Evolutionary conservation across 805 yeast genomes (phyloP).

Genomic region (Saccharomycodes ludwigii): DNA sequence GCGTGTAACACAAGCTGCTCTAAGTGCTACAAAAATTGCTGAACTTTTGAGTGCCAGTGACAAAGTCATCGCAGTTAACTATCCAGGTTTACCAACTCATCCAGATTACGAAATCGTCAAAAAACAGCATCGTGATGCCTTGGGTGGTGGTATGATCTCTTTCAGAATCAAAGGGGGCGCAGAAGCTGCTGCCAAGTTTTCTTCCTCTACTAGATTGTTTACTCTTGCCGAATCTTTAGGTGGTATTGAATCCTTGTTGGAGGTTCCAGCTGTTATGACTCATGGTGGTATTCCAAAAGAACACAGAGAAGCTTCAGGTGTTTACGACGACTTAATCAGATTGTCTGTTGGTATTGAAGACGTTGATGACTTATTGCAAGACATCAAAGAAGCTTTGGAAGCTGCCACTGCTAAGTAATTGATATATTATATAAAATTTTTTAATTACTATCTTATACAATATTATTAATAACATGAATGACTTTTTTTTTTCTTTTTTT

Average conservation of each 20-base stretch:
- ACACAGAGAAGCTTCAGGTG: constrained; percentile 70
- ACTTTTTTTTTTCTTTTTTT: too few species aligned
- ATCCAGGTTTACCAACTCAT: constrained; percentile 70
- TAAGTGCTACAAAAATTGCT: constrained; percentile 57
- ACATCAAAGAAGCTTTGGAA: constrained; percentile 56
- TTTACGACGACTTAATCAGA: constrained; percentile 70
- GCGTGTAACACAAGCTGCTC: constrained; percentile 60
- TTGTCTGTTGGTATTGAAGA: constrained; percentile 84
- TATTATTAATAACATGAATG: too few species aligned
- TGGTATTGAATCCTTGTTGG: constrained; percentile 75
- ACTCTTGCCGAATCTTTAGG: constrained; percentile 86
- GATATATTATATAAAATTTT: too few species aligned
- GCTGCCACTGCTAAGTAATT: too few species aligned
- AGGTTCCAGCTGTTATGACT: constrained; percentile 87
- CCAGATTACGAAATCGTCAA: constrained; percentile 48
- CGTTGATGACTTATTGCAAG: constrained; percentile 59
- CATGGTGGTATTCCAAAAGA: constrained; percentile 81
- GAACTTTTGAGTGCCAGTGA: constrained; percentile 40
- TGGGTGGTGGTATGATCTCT: constrained; percentile 89
- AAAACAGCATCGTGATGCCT: constrained; percentile 68
- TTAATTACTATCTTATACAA: too few species aligned
- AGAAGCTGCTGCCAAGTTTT: constrained; percentile 59
- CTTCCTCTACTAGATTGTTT: constrained; percentile 62
- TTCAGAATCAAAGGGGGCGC: constrained; percentile 81
- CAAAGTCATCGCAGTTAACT: constrained; percentile 55